phyloP scores from a whole-genome alignment of 1,284 basidiomycete species.

The Puccinia triticina region DNA sequence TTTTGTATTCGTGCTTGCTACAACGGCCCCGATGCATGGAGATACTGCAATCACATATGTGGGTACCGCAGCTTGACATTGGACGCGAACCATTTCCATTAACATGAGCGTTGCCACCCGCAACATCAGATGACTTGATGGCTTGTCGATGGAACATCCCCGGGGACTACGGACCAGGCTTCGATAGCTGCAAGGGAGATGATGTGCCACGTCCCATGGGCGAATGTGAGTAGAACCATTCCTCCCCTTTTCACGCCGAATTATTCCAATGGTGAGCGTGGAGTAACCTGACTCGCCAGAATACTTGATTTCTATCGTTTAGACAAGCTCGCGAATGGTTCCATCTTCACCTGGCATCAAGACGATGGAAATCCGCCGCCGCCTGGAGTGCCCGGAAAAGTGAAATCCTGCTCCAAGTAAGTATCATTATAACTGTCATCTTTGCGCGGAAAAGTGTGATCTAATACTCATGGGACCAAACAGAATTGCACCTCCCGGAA shows the following conservation, averaged over 20 bases:
- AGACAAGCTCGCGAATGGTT: constrained; percentile 41
- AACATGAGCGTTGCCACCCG: background rate
- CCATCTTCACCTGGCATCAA: constrained; percentile 39
- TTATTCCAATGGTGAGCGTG: background rate
- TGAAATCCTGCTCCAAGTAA: constrained; percentile 12
- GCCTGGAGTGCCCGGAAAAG: constrained; percentile 26
- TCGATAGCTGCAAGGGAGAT: constrained; percentile 40
- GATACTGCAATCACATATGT: constrained; percentile 51
- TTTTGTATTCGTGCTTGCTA: constrained; percentile 47
- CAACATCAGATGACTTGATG: constrained; percentile 37
- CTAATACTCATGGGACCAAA: background rate
- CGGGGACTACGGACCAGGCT: constrained; percentile 35
- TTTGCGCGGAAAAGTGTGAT: background rate
- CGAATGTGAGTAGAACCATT: constrained; percentile 36
- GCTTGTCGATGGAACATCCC: constrained; percentile 51
- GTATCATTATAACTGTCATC: constrained; percentile 1
- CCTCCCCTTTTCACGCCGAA: background rate
- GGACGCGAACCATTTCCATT: no score
- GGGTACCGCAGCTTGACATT: background rate
- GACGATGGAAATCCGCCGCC: constrained; percentile 19
- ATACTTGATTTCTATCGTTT: background rate
- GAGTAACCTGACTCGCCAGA: background rate
- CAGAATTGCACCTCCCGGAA: constrained; percentile 29
- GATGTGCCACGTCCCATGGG: constrained; percentile 49
- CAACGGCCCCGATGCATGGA: constrained; percentile 45